phyloP scores from a whole-genome alignment of 177 flowering plant genomes.

The Vitis hybrid region DNA sequence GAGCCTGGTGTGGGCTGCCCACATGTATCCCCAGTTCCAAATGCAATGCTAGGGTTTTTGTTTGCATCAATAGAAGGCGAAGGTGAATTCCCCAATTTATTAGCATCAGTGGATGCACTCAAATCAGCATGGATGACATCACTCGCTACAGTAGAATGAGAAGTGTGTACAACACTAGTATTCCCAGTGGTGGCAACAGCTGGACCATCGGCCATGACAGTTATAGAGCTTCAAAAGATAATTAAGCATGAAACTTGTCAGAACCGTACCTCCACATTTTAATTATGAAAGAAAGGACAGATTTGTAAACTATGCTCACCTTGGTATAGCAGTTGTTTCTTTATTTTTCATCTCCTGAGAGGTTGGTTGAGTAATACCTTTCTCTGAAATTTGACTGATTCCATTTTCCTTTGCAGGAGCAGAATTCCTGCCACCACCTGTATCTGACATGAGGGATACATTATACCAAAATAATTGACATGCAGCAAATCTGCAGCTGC shows the following conservation, averaged over 20 bases:
- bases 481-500: neutral
- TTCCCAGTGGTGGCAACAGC: slow-evolving; percentile 20
- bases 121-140: slow-evolving; percentile 24
- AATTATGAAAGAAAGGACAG: neutral
- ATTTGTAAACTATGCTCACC: slow-evolving; percentile 30
- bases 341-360: slow-evolving; percentile 39
- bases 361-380: slow-evolving; percentile 28
- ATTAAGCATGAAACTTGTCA: neutral
- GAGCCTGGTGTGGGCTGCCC: slow-evolving; percentile 30
- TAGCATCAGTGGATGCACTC: slow-evolving; percentile 14
- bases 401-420: slow-evolving; percentile 45
- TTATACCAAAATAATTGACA: neutral
- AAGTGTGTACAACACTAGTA: slow-evolving; percentile 19
- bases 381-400: slow-evolving; percentile 35
- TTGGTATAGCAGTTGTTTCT: slow-evolving; percentile 26
- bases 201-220: slow-evolving; percentile 40
- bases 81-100: slow-evolving; percentile 17
- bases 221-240: slow-evolving; percentile 41
- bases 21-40: slow-evolving; percentile 21
- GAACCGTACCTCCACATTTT: neutral
- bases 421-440: slow-evolving; percentile 45
- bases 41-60: slow-evolving; percentile 15
- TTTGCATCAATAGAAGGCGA: slow-evolving; percentile 18
- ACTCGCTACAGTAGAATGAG: slow-evolving; percentile 22
- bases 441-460: slow-evolving; percentile 37